phyloP scores from a whole-genome alignment of 2,329 filamentous ascomycete genomes.

The Fusarium pseudoanthophilum region DNA sequence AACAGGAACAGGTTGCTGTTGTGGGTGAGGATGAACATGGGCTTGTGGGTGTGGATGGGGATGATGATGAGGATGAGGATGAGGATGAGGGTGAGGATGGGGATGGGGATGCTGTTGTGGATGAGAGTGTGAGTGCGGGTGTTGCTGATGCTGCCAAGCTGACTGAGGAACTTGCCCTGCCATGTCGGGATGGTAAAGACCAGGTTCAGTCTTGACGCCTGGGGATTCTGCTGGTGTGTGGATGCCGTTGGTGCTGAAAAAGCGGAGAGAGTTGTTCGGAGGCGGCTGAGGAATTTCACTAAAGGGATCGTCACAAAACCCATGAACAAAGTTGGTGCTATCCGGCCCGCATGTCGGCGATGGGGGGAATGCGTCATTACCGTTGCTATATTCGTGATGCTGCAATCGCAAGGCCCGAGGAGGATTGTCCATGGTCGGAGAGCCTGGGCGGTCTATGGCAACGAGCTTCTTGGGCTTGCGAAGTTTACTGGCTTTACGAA shows the following conservation, averaged over 20 bases:
- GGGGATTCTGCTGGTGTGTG: constrained; percentile 55
- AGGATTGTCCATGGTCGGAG: constrained; percentile 49
- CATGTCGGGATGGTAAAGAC: constrained; percentile 43
- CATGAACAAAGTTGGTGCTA: constrained; percentile 49
- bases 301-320: constrained; percentile 54
- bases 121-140: constrained; percentile 37
- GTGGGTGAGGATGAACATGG: constrained; percentile 10
- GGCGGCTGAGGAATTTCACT: constrained; percentile 45
- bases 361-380: constrained; percentile 41
- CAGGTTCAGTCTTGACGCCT: constrained; percentile 47
- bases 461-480: constrained; percentile 46
- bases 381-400: constrained; percentile 37
- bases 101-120: not conserved
- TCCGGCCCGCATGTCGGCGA: constrained; percentile 44
- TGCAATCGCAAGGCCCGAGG: constrained; percentile 50
- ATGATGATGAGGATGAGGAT: not conserved
- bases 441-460: constrained; percentile 43
- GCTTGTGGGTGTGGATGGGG: constrained; percentile 18
- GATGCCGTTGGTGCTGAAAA: constrained; percentile 48
- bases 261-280: constrained; percentile 42
- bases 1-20: constrained; percentile 33
- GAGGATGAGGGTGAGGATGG: not conserved
- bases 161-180: constrained; percentile 30
- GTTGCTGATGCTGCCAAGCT: constrained; percentile 40
- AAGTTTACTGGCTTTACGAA: constrained; percentile 53